Conservation (phyloP, 2,329 filamentous ascomycete genomes). For the Orbilia javanica region DNA sequence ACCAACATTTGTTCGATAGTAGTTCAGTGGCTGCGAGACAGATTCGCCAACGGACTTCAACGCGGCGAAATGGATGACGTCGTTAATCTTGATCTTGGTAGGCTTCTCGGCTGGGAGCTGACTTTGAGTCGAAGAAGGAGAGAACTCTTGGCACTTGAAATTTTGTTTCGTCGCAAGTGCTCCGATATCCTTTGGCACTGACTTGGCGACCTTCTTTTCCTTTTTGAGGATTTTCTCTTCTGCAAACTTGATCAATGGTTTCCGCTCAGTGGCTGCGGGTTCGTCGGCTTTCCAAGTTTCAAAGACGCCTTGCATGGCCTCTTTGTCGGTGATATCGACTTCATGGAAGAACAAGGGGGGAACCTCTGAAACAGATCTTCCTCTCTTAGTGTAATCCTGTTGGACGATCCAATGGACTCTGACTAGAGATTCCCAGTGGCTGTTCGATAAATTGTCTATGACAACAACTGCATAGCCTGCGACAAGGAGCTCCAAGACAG, state of each 20-base stretch:
- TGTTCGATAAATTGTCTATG: constrained; percentile 68
- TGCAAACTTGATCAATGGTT: constrained; percentile 43
- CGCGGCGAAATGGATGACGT: constrained; percentile 78
- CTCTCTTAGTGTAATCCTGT: constrained; percentile 50
- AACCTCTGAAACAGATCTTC: constrained; percentile 53
- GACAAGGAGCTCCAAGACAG: constrained; percentile 70
- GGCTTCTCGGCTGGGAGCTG: constrained; percentile 63
- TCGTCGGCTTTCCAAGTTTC: constrained; percentile 54
- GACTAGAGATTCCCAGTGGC: constrained; percentile 60
- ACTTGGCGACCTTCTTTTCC: constrained; percentile 58
- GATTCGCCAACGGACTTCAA: constrained; percentile 77
- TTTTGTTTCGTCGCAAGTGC: constrained; percentile 63
- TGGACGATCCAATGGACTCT: constrained; percentile 60
- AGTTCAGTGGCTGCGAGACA: constrained; percentile 72
- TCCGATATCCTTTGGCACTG: constrained; percentile 64
- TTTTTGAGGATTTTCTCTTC: constrained; percentile 25
- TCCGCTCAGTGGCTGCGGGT: background rate
- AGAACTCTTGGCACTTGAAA: constrained; percentile 65
- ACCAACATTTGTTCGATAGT: constrained; percentile 77
- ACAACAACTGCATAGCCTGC: constrained; percentile 70
- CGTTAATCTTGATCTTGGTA: constrained; percentile 70
- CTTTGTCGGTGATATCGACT: constrained; percentile 62
- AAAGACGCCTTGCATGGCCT: constrained; percentile 60
- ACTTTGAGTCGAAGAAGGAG: constrained; percentile 65
- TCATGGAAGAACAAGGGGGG: constrained; percentile 61